A percentile compares a stretch with the other conserved stretches of the same genome.
Conservation (phyloP, 208 protist genomes). For the Spongospora subterranea region DNA sequence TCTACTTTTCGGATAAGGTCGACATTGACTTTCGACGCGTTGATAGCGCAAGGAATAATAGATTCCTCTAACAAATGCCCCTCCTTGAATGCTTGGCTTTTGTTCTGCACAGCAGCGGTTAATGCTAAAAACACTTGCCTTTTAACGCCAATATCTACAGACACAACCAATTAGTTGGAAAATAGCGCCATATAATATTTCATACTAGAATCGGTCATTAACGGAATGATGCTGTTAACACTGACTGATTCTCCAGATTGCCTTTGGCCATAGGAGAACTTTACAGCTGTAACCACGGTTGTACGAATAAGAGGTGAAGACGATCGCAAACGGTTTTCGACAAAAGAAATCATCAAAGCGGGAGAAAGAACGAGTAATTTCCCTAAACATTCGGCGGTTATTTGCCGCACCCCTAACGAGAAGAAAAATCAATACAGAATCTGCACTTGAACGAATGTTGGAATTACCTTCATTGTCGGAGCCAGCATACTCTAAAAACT, state of each 20-base stretch:
- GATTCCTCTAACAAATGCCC: not conserved
- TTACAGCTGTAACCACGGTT: not conserved
- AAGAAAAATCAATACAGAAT: not conserved
- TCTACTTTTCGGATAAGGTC: constrained; percentile 26
- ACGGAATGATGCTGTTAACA: not conserved
- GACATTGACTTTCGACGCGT: not conserved
- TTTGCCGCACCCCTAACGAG: not conserved
- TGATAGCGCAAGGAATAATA: not conserved
- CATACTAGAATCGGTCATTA: not conserved
- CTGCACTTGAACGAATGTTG: not conserved
- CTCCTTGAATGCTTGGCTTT: not conserved
- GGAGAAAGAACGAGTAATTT: not conserved
- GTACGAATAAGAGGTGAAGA: not conserved
- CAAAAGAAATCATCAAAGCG: not conserved
- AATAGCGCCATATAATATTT: not conserved
- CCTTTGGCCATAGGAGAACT: not conserved
- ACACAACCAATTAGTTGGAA: not conserved
- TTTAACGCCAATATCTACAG: not conserved
- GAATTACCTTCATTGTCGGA: constrained; percentile 12
- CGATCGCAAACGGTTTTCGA: not conserved
- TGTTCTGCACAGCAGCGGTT: not conserved
- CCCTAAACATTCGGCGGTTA: constrained; percentile 18
- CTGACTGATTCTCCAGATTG: too few species aligned
- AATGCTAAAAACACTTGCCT: not conserved
- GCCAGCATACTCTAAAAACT: not conserved